Evolutionary conservation across 2,329 filamentous ascomycete genomes (phyloP).

Genomic region (Colletotrichum sp.): DNA sequence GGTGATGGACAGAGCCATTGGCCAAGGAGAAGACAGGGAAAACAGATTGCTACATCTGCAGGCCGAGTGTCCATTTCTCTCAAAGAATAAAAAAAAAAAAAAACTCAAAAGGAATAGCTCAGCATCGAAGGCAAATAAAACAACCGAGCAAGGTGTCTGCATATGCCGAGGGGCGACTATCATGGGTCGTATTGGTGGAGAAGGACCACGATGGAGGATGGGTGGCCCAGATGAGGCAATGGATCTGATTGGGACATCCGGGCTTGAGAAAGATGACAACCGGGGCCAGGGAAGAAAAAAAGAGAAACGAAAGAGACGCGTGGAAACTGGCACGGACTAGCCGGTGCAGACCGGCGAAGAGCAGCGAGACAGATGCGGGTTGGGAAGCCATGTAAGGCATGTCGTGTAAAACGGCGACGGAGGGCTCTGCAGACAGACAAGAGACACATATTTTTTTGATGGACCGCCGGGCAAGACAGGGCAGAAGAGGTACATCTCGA

Average conservation of each 20-base stretch:
- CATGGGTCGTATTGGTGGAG: constrained; percentile 34
- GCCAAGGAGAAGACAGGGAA: constrained; percentile 26
- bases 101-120: not conserved
- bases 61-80: constrained; percentile 37
- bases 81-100: constrained; percentile 7
- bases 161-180: constrained; percentile 42
- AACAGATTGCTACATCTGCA: constrained; percentile 30
- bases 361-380: not conserved
- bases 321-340: constrained; percentile 9
- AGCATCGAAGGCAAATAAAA: constrained; percentile 1
- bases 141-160: constrained; percentile 31
- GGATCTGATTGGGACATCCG: constrained; percentile 18
- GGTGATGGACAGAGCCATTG: constrained; percentile 34
- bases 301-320: constrained; percentile 21
- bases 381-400: constrained; percentile 4
- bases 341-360: constrained; percentile 9
- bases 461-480: not conserved
- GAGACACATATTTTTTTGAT: not conserved
- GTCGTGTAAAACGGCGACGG: constrained; percentile 19
- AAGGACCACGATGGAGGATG: constrained; percentile 28
- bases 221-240: constrained; percentile 26
- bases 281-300: not conserved
- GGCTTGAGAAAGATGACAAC: not conserved
- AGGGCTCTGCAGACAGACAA: constrained; percentile 10
- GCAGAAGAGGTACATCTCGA: not conserved